Base-by-base conservation (phyloP, 192 early-diverging fungal genomes). In the Podila clonocystis region DNA sequence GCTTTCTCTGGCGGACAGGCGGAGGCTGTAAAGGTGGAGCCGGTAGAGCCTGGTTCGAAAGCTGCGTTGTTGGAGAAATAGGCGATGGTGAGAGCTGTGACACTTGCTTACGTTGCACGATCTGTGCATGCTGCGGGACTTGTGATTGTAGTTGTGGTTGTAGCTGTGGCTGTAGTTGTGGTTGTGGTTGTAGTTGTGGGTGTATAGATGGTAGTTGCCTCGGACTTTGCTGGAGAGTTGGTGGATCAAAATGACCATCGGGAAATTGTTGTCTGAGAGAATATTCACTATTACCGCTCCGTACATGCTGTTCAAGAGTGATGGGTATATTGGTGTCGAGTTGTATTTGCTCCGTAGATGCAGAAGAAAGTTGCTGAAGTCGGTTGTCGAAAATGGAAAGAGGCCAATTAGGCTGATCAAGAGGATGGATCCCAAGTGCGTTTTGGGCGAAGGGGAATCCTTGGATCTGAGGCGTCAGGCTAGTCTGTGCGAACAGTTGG, bases 201-300 rank as follows among this genome's bases (percentile, higher is more conserved):
- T 68, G 73, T 17, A 26, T 20, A 4, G 36, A 38, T 13, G 28
- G 65, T 22, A n/a, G n/a, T 20, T 36, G 41, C n/a, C 61, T 52
- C 13, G 2, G 20, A 19, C 26, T 58, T 30, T 67, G 60, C 22
- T 55, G 65, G 9, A 49, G 65, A 5, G 34, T 49, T 17, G 31
- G 58, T 33, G 41, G 63, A 9, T 73, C 41, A n/a, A 59, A 63
- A 30, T 63, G 61, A 19, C 55, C 31, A 8, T 17, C 61, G 13
- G 41, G 41, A 17, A 17, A 45, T 13, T 45, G 41, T 15, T 45
- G 41, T 17, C 34, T 29, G 26, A 60, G 9, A 60, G 28, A 29
- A 60, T 29, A 24, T 60, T 60, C 30, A 15, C 11, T 17, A 6
- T 19, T 13, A 5, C 13, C 12, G 22, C 7, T 15, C 31, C 31